phyloP scores from a whole-genome alignment of 2,329 filamentous ascomycete species.

The Davidsoniella neocaledoniae region DNA sequence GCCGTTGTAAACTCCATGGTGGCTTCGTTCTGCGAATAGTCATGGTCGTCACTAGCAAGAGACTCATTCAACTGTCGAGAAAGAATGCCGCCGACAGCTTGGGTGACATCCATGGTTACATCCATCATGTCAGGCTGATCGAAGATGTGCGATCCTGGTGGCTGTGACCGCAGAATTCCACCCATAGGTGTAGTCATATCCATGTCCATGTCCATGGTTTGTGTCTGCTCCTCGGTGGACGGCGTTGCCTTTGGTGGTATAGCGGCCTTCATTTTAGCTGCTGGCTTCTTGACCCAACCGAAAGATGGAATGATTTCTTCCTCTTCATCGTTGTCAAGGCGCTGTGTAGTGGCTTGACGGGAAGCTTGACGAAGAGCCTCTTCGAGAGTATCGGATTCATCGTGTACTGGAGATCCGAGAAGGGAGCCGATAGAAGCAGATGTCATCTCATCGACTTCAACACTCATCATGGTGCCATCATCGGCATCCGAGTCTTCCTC shows the following conservation, averaged over 20 bases:
- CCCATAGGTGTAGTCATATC: conserved; percentile 40
- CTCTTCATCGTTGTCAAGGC: conserved; percentile 44
- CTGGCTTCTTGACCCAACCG: conserved; percentile 49
- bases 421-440: conserved; percentile 48
- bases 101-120: conserved; percentile 90
- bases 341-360: conserved; percentile 56
- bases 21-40: conserved; percentile 25
- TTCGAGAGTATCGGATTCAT: conserved; percentile 56
- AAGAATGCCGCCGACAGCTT: conserved; percentile 64
- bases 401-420: conserved; percentile 36
- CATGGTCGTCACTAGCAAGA: conserved; percentile 18
- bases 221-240: conserved; percentile 14
- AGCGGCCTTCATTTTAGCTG: neutral
- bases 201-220: conserved; percentile 32
- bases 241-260: neutral
- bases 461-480: conserved; percentile 65
- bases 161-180: conserved; percentile 20
- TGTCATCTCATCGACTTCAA: conserved; percentile 65
- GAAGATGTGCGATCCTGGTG: neutral
- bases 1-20: conserved; percentile 78
- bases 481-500: conserved; percentile 45
- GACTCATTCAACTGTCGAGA: conserved; percentile 21
- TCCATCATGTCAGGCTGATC: conserved; percentile 53
- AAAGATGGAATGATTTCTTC: conserved; percentile 57
- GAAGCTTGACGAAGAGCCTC: conserved; percentile 62